Conservation (phyloP, 805 yeast genomes). For the Metschnikowia cubensis region DNA sequence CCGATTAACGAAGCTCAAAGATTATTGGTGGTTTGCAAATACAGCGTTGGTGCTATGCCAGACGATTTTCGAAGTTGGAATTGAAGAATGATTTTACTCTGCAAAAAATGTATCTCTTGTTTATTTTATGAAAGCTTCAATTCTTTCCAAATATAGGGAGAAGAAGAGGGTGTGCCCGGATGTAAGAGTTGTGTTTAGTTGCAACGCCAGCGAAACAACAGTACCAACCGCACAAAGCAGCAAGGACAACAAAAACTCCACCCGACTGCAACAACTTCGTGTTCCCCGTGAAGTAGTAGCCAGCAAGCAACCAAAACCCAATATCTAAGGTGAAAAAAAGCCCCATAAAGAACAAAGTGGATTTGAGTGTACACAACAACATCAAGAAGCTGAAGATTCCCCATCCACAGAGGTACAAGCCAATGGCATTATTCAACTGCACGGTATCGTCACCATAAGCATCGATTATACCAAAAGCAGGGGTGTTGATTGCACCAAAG, state of each 20-base stretch:
- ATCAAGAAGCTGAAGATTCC: constrained; percentile 58
- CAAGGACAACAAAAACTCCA: constrained; percentile 13
- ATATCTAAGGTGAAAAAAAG: constrained; percentile 50
- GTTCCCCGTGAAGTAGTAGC: constrained; percentile 47
- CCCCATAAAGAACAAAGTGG: constrained; percentile 48
- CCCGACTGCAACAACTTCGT: constrained; percentile 13
- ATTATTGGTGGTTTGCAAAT: constrained; percentile 4
- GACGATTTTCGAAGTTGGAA: background rate
- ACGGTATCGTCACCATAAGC: constrained; percentile 44
- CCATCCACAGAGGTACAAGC: constrained; percentile 62
- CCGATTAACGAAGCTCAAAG: background rate
- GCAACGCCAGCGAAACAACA: constrained; percentile 19
- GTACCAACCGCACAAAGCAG: constrained; percentile 18
- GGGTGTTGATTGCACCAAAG: constrained; percentile 46
- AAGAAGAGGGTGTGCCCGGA: constrained; percentile 10
- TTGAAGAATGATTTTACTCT: background rate
- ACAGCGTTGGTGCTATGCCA: constrained; percentile 2
- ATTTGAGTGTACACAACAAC: constrained; percentile 50
- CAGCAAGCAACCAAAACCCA: constrained; percentile 49
- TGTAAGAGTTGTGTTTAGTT: constrained; percentile 15
- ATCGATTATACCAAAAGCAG: constrained; percentile 51
- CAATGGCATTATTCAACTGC: constrained; percentile 46
- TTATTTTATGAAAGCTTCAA: background rate
- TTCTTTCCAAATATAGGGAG: constrained; percentile 13
- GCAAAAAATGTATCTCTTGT: no score